Conservation (phyloP, 1,284 basidiomycete species). For the Leccinum ponderosum region DNA sequence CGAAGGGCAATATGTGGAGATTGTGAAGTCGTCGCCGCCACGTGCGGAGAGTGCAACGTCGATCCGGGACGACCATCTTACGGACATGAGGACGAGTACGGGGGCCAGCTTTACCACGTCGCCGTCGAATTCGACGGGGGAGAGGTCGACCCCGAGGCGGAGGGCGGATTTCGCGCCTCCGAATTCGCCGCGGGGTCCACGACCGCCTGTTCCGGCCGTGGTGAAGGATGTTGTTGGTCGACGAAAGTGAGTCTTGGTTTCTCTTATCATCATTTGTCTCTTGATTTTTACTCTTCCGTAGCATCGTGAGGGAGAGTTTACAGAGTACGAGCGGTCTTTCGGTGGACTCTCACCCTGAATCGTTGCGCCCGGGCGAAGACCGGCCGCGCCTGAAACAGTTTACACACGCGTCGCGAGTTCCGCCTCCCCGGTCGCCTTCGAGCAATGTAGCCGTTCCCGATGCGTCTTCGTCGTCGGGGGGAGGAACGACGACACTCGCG, state of each 20-base stretch:
- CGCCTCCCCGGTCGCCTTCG: conserved; percentile 48
- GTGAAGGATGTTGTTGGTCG: conserved; percentile 19
- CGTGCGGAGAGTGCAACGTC: conserved; percentile 32
- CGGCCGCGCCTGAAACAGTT: conserved; percentile 74
- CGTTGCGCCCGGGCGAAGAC: conserved; percentile 29
- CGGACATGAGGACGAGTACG: conserved; percentile 45
- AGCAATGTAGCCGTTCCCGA: conserved; percentile 30
- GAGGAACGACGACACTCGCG: conserved; percentile 5
- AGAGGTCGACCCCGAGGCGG: conserved; percentile 63
- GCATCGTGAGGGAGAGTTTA: conserved; percentile 34
- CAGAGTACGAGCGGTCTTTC: conserved; percentile 39
- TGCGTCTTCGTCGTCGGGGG: conserved; percentile 1
- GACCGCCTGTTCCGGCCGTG: conserved; percentile 22
- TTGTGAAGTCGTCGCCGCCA: conserved; percentile 23
- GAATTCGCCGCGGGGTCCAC: conserved; percentile 37
- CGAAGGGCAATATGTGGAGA: conserved; percentile 34
- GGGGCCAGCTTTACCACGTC: conserved; percentile 49
- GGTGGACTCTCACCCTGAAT: conserved; percentile 33
- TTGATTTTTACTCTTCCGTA: conserved; percentile 2
- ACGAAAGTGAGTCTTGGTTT: conserved; percentile 26
- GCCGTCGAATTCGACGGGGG: conserved; percentile 62
- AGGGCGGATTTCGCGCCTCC: conserved; percentile 65
- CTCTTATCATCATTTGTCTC: background rate
- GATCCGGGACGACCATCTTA: conserved; percentile 42
- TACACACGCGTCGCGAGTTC: conserved; percentile 67